These are phyloP conservation scores for Ogataea allantospora DNA, from an alignment of 805 yeast species.

Conservation along the genomic window DNA sequence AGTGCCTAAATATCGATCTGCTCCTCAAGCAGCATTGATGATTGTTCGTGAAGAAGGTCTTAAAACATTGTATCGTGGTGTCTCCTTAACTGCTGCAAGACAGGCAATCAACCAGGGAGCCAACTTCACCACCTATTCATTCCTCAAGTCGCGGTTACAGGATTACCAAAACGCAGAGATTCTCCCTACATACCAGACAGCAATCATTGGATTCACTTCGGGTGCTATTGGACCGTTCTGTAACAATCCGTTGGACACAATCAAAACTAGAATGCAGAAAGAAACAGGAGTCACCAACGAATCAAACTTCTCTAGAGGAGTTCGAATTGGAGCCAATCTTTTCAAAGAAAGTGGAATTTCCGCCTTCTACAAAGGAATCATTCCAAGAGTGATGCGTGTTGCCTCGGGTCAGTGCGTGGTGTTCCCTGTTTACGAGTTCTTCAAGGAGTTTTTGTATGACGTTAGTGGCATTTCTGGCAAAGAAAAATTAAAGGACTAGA, in stretches of 20 bases:
- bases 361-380: slow-evolving; percentile 93
- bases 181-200: slow-evolving; percentile 93
- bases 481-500: slow-evolving; percentile 18
- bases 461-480: slow-evolving; percentile 26
- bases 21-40: slow-evolving; percentile 83
- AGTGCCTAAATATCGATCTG: slow-evolving; percentile 85
- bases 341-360: slow-evolving; percentile 84
- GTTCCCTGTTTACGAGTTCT: slow-evolving; percentile 91
- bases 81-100: slow-evolving; percentile 91
- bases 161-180: slow-evolving; percentile 53
- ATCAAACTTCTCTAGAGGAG: slow-evolving; percentile 73
- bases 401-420: slow-evolving; percentile 99
- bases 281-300: slow-evolving; percentile 65
- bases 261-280: slow-evolving; percentile 94
- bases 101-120: slow-evolving; percentile 99
- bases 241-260: slow-evolving; percentile 95
- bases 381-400: slow-evolving; percentile 98
- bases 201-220: slow-evolving; percentile 82
- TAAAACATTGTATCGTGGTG: slow-evolving; percentile 88
- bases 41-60: slow-evolving; percentile 91
- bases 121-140: slow-evolving; percentile 92
- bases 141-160: slow-evolving; percentile 69
- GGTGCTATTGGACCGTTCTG: slow-evolving; percentile 98
- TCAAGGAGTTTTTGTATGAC: slow-evolving; percentile 62
- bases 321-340: slow-evolving; percentile 75